Base-by-base conservation (phyloP, 2,329 filamentous ascomycete species). In the Colletotrichum kahawae region DNA sequence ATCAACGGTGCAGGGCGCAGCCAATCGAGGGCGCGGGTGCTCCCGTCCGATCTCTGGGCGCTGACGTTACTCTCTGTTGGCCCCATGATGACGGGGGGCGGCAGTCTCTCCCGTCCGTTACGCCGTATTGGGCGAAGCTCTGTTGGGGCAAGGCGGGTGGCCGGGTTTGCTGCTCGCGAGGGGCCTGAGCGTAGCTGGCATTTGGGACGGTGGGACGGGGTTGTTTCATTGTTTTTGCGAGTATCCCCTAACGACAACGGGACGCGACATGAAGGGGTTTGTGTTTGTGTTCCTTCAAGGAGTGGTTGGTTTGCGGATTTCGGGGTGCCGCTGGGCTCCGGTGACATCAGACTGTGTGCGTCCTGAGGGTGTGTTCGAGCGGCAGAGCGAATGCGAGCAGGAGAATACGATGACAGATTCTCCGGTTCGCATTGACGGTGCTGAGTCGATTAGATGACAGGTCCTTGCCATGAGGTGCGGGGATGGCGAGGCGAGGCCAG, bases 151-250 rank as follows among this genome's bases (percentile, higher is more conserved):
- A 24, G 56, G 27, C 56, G 29, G 31, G 27, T n/a, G n/a, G n/a
- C n/a, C n/a, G n/a, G n/a, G 21, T n/a, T 34, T 13, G 31, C 29
- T 2, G 57, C n/a, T 48, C 60, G 16, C 60, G 16, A 48, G 31
- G 36, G 71, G 68, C 69, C 60, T 71, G 60, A 71, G 71, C 67
- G 71, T 66, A 12, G 34, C 29, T 59, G 34, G 72, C 72, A 75
- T 66, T 60, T 71, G 66, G 38, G 59, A 74, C 48, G 71, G 62
- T 29, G 68, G 62, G 56, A 67, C 54, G 56, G 31, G 24, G 12
- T 51, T 59, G 72, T 75, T 75, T 75, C 68, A 75, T 27, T 27
- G 63, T 12, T 31, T 7, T 18, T 51, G 21, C 16, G 24, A 29
- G 64, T 51, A 59, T 38, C 34, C 29, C 34, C 59, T 38, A 27